phyloP scores from a whole-genome alignment of 1,139 yeast species.

The Yamadazyma diospyri region DNA sequence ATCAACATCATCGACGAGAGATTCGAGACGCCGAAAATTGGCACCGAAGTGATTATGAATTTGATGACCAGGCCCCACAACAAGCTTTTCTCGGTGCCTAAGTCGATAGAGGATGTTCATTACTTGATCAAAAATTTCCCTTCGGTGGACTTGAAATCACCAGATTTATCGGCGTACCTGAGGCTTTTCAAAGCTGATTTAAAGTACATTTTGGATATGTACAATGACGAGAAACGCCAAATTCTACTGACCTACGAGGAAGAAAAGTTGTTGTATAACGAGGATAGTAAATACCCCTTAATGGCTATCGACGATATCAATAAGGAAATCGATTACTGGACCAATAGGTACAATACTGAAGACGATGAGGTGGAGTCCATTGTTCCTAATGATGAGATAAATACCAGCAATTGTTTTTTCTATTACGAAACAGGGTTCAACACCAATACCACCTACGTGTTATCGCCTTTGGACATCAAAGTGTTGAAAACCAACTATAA shows the following conservation, averaged over 20 bases:
- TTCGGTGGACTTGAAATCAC: constrained; percentile 19
- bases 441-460: constrained; percentile 60
- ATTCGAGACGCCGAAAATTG: constrained; percentile 58
- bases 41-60: constrained; percentile 57
- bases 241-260: constrained; percentile 47
- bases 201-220: constrained; percentile 49
- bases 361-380: constrained; percentile 5
- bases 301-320: constrained; percentile 58
- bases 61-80: constrained; percentile 70
- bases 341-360: constrained; percentile 15
- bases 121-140: constrained; percentile 30
- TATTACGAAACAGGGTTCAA: constrained; percentile 72
- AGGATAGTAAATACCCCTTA: constrained; percentile 53
- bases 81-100: constrained; percentile 63
- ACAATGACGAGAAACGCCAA: constrained; percentile 51
- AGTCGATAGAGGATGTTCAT: constrained; percentile 28
- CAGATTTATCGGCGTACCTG: constrained; percentile 30
- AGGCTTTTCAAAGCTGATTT: constrained; percentile 66
- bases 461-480: constrained; percentile 77
- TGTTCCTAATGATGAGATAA: constrained; percentile 10
- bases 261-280: constrained; percentile 58
- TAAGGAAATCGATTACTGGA: constrained; percentile 38
- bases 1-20: constrained; percentile 52
- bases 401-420: constrained; percentile 17
- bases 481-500: constrained; percentile 64